These are phyloP conservation scores for Scheffersomyces illinoinensis DNA, from an alignment of 1,139 yeast genomes.

Conservation along the genomic window DNA sequence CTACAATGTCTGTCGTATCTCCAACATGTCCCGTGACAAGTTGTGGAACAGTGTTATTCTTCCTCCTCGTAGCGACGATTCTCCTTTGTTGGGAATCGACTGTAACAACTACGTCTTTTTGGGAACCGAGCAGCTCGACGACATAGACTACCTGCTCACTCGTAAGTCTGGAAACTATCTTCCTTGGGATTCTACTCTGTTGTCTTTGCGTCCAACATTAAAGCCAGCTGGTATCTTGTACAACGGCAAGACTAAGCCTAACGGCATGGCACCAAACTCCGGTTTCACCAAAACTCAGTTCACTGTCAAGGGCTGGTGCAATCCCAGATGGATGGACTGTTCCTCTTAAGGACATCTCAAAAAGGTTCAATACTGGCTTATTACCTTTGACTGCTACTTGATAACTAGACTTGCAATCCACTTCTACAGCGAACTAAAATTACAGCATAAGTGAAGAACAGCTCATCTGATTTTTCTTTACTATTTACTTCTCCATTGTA, in stretches of 20 bases:
- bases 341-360: neutral
- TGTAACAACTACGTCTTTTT: constrained; percentile 20
- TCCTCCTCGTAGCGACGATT: constrained; percentile 44
- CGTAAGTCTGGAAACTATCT: constrained; percentile 16
- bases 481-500: neutral
- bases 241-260: constrained; percentile 22
- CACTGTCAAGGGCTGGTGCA: constrained; percentile 57
- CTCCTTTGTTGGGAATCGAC: constrained; percentile 28
- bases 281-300: constrained; percentile 46
- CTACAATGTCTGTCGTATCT: constrained; percentile 31
- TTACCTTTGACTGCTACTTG: neutral
- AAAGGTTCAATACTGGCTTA: neutral
- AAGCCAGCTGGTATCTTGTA: constrained; percentile 40
- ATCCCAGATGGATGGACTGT: constrained; percentile 41
- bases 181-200: constrained; percentile 38
- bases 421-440: neutral
- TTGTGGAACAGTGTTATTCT: constrained; percentile 52
- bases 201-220: constrained; percentile 13
- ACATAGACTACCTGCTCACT: constrained; percentile 5
- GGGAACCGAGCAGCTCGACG: constrained; percentile 11
- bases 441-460: neutral
- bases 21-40: constrained; percentile 43
- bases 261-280: constrained; percentile 40
- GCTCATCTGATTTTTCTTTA: neutral
- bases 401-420: neutral